These are phyloP conservation scores for Warburgia ugandensis DNA, from an alignment of 164 flowering plant genomes.

Conservation along the genomic window DNA sequence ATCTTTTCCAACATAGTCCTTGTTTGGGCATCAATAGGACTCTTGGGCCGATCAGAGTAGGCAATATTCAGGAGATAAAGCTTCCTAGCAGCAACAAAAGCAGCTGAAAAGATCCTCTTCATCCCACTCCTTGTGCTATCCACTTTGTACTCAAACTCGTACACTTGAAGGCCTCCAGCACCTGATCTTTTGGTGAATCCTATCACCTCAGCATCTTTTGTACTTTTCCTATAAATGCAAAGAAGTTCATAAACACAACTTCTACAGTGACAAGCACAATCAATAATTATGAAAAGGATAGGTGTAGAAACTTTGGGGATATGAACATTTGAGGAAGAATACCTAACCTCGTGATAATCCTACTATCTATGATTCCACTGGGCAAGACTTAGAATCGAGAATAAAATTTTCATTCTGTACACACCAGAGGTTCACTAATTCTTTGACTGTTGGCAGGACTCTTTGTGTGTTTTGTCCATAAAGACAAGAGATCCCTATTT, in stretches of 20 bases:
- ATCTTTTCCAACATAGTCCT: constrained; percentile 54
- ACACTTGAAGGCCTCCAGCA: constrained; percentile 52
- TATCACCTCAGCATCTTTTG: constrained; percentile 61
- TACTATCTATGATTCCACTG: no score
- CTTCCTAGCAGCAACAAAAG: constrained; percentile 68
- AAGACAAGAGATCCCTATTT: no score
- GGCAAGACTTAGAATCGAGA: no score
- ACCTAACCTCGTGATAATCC: no score
- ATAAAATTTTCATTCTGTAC: no score
- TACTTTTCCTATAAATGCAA: constrained; percentile 79
- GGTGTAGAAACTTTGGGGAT: no score
- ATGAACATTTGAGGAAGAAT: no score
- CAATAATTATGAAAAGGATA: no score
- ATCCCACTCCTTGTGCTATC: constrained; percentile 42
- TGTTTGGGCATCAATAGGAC: constrained; percentile 45
- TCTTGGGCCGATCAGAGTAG: constrained; percentile 59
- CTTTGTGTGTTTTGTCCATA: no score
- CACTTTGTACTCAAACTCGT: constrained; percentile 68
- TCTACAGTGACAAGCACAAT: not conserved
- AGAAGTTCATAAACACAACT: not conserved
- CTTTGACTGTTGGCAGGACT: no score
- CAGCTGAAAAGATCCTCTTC: constrained; percentile 45
- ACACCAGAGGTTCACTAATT: no score
- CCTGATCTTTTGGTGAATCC: constrained; percentile 59
- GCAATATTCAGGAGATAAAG: constrained; percentile 73